Conservation (phyloP, 2,329 filamentous ascomycete genomes). For the Achaetomium macrosporum region DNA sequence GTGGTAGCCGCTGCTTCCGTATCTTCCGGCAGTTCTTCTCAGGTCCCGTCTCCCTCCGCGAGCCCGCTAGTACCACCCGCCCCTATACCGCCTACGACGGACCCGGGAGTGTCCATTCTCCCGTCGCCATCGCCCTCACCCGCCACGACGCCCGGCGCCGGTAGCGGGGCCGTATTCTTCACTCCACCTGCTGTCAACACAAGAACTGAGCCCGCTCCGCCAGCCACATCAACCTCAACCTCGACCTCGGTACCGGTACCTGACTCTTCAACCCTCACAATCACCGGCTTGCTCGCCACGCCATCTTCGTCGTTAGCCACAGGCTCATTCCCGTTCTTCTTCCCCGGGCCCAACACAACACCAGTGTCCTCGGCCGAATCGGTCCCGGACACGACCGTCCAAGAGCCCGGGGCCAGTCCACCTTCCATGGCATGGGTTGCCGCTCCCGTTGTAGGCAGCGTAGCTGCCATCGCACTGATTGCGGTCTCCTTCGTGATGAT, state of each 20-base stretch:
- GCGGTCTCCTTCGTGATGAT: slow-evolving; percentile 29
- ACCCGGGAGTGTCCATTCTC: slow-evolving; percentile 13
- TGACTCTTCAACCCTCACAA: not conserved
- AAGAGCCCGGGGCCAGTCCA: not conserved
- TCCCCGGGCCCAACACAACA: slow-evolving; percentile 3
- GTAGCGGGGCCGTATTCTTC: slow-evolving; percentile 19
- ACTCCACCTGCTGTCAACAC: slow-evolving; percentile 17
- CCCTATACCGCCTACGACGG: not conserved
- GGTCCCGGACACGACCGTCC: not conserved
- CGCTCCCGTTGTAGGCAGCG: slow-evolving; percentile 30
- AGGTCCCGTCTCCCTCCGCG: not conserved
- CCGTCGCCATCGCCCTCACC: slow-evolving; percentile 2
- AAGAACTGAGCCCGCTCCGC: not conserved
- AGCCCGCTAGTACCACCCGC: not conserved
- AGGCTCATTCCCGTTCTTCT: not conserved
- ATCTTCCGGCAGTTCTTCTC: not conserved
- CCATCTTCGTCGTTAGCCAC: not conserved
- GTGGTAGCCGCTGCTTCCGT: slow-evolving; percentile 1
- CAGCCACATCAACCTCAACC: not conserved
- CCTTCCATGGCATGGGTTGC: slow-evolving; percentile 30
- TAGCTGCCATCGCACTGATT: slow-evolving; percentile 30
- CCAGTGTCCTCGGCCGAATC: slow-evolving; percentile 1
- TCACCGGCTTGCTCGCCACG: not conserved
- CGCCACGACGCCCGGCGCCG: not conserved
- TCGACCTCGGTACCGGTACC: not conserved